These are phyloP conservation scores for Meyerozyma sp. DNA, from an alignment of 1,139 yeast species.

Conservation along the genomic window DNA sequence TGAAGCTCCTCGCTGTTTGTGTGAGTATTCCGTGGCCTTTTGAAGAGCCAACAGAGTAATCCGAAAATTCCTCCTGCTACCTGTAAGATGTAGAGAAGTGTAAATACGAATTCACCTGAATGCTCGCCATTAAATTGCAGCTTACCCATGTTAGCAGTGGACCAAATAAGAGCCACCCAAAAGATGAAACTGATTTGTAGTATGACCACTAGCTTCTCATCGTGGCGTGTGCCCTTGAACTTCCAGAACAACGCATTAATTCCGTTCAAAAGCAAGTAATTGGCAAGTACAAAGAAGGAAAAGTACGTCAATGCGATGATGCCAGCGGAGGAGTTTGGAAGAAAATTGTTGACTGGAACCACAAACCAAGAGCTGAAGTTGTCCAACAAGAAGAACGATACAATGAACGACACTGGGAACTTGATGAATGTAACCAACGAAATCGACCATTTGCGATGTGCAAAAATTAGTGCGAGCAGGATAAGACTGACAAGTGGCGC, in stretches of 20 bases:
- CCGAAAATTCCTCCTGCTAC: constrained; percentile 55
- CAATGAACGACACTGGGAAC: constrained; percentile 4
- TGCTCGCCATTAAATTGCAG: constrained; percentile 39
- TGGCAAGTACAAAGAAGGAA: constrained; percentile 46
- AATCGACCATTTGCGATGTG: constrained; percentile 51
- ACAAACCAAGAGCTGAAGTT: constrained; percentile 29
- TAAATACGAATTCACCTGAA: constrained; percentile 57
- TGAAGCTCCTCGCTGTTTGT: background rate
- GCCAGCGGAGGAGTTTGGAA: constrained; percentile 52
- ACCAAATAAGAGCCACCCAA: constrained; percentile 50
- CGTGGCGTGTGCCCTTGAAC: constrained; percentile 53
- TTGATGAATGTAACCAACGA: constrained; percentile 35
- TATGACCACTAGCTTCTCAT: constrained; percentile 65
- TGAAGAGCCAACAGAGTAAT: constrained; percentile 40
- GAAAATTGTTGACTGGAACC: constrained; percentile 42
- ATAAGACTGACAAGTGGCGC: constrained; percentile 52
- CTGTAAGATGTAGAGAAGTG: constrained; percentile 47
- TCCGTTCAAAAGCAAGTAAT: constrained; percentile 51
- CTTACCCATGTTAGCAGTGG: constrained; percentile 42
- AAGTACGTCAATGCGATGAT: constrained; percentile 33
- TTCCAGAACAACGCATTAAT: constrained; percentile 37
- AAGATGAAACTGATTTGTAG: constrained; percentile 49
- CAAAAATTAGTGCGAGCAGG: constrained; percentile 42
- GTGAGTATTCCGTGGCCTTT: constrained; percentile 10
- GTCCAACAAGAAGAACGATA: constrained; percentile 36